Conservation (phyloP, 306 rosid genomes). For the Trifolium fragiferum region DNA sequence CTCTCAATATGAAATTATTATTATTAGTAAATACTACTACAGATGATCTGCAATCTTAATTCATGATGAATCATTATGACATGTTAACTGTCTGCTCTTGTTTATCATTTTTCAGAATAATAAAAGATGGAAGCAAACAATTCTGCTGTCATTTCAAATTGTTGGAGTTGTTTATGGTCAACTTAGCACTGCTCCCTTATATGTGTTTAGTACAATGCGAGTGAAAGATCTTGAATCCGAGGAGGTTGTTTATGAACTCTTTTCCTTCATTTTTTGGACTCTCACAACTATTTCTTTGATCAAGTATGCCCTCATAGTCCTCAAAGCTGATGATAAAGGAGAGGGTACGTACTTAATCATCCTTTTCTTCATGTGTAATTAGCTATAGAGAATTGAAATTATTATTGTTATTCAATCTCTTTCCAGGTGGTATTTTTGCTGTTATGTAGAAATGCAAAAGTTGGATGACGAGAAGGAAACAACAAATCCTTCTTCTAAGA, state of each 20-base stretch:
- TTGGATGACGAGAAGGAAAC: conserved; percentile 47
- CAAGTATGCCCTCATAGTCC: conserved; percentile 70
- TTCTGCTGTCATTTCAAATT: conserved; percentile 75
- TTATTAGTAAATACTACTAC: too few relatives aligned
- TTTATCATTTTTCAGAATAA: neutral
- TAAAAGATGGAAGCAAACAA: conserved; percentile 65
- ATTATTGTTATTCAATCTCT: too few relatives aligned
- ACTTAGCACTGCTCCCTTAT: conserved; percentile 77
- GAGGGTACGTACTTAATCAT: conserved; percentile 46
- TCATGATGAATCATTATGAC: too few relatives aligned
- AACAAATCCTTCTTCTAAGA: conserved; percentile 35
- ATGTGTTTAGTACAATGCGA: conserved; percentile 68
- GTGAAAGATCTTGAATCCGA: conserved; percentile 43
- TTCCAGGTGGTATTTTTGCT: conserved; percentile 81
- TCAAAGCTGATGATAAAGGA: conserved; percentile 72
- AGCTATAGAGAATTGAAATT: too few relatives aligned
- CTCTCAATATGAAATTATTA: too few relatives aligned
- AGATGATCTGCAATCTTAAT: too few relatives aligned
- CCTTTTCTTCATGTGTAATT: neutral
- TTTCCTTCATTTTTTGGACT: conserved; percentile 85
- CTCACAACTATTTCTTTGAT: conserved; percentile 62
- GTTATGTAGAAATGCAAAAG: conserved; percentile 83
- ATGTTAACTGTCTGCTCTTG: too few relatives aligned
- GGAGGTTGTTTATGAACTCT: conserved; percentile 61
- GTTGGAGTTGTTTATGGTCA: conserved; percentile 85